phyloP scores from a whole-genome alignment of 768 basidiomycete genomes.

The Antrodiella citrinella region DNA sequence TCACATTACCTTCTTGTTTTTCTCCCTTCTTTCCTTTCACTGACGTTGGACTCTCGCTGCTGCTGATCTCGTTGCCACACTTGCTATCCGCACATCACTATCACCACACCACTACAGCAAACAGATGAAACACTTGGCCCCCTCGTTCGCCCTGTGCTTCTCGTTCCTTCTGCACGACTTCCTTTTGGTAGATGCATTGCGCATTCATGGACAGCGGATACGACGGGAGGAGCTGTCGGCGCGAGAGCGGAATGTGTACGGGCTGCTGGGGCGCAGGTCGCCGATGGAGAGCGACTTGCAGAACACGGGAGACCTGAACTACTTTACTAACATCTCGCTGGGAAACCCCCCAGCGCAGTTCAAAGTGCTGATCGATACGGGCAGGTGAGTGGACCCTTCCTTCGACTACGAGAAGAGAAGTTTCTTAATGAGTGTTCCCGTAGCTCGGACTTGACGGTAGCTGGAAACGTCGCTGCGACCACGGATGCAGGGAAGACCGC shows the following conservation, averaged over 20 bases:
- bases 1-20: background rate
- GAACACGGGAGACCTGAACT: conserved; percentile 20
- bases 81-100: background rate
- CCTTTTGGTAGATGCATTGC: conserved; percentile 8
- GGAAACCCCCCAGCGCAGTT: conserved; percentile 9
- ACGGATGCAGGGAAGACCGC: conserved; percentile 14
- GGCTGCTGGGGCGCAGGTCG: conserved; percentile 4
- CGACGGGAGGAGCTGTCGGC: conserved; percentile 4
- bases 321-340: conserved; percentile 23
- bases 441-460: conserved; percentile 26
- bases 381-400: conserved; percentile 18
- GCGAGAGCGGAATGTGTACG: background rate
- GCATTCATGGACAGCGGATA: conserved; percentile 11
- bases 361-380: conserved; percentile 24
- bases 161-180: conserved; percentile 20
- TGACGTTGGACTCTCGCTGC: too few relatives aligned
- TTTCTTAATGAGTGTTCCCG: background rate
- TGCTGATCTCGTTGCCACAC: too few relatives aligned
- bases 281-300: conserved; percentile 8
- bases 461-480: conserved; percentile 17
- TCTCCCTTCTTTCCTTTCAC: background rate
- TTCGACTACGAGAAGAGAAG: background rate
- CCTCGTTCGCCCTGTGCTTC: conserved; percentile 17
- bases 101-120: background rate
- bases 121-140: conserved; percentile 15